A percentile compares a stretch with the other conserved stretches of the same genome.
Conservation (phyloP, 768 basidiomycete species). For the Lanmaoa pseudosensibilis region DNA sequence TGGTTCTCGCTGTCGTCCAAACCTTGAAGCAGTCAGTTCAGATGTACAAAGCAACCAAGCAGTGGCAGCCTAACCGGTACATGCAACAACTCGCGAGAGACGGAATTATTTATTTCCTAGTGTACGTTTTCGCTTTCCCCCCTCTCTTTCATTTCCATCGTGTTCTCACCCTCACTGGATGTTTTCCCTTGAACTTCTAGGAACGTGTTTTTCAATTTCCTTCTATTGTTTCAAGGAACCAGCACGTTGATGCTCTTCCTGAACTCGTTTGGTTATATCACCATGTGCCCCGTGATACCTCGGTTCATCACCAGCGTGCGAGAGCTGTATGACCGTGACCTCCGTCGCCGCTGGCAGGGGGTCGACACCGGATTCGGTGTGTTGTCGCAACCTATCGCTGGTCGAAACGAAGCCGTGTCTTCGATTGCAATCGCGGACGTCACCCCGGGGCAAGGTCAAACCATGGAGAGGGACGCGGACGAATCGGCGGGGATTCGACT, state of each 20-base stretch:
- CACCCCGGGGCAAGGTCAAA: neutral
- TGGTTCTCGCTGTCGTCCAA: no score
- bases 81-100: no score
- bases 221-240: no score
- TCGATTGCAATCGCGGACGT: neutral
- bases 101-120: no score
- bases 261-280: neutral
- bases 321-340: neutral
- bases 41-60: no score
- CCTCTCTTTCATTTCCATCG: no score
- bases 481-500: neutral
- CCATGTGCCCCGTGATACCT: neutral
- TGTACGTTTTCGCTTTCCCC: no score
- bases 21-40: no score
- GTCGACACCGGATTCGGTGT: slow-evolving; percentile 8
- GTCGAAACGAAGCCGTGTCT: neutral
- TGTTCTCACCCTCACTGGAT: no score
- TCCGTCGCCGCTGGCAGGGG: neutral
- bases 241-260: neutral
- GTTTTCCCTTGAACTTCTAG: no score
- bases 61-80: no score
- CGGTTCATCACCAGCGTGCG: slow-evolving; percentile 10
- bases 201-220: neutral
- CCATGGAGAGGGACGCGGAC: neutral
- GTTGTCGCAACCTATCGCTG: neutral